A percentile compares a stretch with the other conserved stretches of the same genome.
phyloP scores from a whole-genome alignment of 2,329 filamentous ascomycete genomes.

The Alternaria sp. region DNA sequence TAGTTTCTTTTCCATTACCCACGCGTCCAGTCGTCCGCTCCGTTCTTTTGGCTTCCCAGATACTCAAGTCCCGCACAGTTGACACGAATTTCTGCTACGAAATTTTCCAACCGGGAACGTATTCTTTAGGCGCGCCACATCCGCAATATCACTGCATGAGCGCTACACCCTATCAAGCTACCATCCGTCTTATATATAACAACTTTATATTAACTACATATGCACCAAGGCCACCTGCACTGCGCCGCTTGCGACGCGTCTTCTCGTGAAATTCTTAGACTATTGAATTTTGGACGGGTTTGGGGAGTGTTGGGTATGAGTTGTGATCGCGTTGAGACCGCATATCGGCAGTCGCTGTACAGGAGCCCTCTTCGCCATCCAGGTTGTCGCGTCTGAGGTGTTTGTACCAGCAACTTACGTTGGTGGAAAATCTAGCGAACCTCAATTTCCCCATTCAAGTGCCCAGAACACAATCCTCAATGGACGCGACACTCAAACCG shows the following conservation, averaged over 20 bases:
- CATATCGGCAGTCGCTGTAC: background rate
- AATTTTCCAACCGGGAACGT: background rate
- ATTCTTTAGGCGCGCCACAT: constrained; percentile 17
- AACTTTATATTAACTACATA: constrained; percentile 22
- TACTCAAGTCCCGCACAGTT: background rate
- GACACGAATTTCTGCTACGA: background rate
- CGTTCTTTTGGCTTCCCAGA: too few relatives aligned
- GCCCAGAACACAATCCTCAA: constrained; percentile 3
- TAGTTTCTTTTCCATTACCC: background rate
- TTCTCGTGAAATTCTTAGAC: background rate
- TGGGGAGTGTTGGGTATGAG: background rate
- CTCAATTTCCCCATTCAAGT: background rate
- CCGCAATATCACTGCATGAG: constrained; percentile 17
- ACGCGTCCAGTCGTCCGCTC: background rate
- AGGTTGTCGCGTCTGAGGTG: too few relatives aligned
- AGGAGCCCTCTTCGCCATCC: too few relatives aligned
- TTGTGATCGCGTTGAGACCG: background rate
- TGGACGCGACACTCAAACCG: constrained; percentile 22
- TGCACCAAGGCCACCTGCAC: constrained; percentile 4
- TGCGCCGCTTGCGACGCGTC: constrained; percentile 15
- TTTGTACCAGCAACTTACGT: background rate
- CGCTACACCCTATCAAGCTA: constrained; percentile 9
- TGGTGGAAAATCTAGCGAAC: background rate
- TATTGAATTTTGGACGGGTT: background rate
- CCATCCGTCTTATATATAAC: constrained; percentile 5